Conservation (phyloP, 1,139 yeast genomes). For the Pichia inconspicua region DNA sequence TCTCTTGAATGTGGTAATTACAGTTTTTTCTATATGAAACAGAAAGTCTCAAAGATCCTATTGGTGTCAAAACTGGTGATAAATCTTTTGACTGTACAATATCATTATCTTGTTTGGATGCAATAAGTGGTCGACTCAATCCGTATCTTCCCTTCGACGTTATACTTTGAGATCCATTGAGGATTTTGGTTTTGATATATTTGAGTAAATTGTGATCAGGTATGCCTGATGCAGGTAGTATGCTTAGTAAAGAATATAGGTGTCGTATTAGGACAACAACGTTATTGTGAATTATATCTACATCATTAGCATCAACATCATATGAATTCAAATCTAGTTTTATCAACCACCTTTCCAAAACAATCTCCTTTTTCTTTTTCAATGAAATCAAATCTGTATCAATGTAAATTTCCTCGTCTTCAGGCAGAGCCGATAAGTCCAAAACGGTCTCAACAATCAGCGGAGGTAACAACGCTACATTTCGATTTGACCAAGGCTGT, state of each 20-base stretch:
- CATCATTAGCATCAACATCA: slow-evolving; percentile 34
- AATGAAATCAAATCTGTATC: slow-evolving; percentile 42
- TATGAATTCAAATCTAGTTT: slow-evolving; percentile 50
- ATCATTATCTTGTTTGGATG: slow-evolving; percentile 9
- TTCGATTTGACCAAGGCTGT: slow-evolving; percentile 47
- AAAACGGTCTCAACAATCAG: slow-evolving; percentile 78
- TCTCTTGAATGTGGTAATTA: slow-evolving; percentile 43
- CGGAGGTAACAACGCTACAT: slow-evolving; percentile 51
- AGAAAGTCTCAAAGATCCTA: slow-evolving; percentile 65
- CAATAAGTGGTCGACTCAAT: slow-evolving; percentile 56
- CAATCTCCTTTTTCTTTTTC: slow-evolving; percentile 65
- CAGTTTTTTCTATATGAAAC: slow-evolving; percentile 73
- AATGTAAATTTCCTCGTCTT: slow-evolving; percentile 53
- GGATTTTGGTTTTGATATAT: slow-evolving; percentile 49
- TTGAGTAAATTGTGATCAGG: slow-evolving; percentile 30
- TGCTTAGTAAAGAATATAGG: slow-evolving; percentile 54
- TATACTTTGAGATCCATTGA: slow-evolving; percentile 74
- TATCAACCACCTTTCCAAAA: slow-evolving; percentile 85
- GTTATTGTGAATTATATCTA: slow-evolving; percentile 67
- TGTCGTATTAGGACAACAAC: slow-evolving; percentile 69
- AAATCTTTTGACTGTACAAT: slow-evolving; percentile 33
- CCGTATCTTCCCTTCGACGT: slow-evolving; percentile 81
- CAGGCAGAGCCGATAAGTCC: slow-evolving; percentile 55
- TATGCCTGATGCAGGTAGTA: slow-evolving; percentile 67
- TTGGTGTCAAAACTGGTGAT: slow-evolving; percentile 62